Percentiles rank a stretch among this genome's conserved stretches.
phyloP scores from a whole-genome alignment of 306 rosid genomes.

The Dalbergia oliveri region DNA sequence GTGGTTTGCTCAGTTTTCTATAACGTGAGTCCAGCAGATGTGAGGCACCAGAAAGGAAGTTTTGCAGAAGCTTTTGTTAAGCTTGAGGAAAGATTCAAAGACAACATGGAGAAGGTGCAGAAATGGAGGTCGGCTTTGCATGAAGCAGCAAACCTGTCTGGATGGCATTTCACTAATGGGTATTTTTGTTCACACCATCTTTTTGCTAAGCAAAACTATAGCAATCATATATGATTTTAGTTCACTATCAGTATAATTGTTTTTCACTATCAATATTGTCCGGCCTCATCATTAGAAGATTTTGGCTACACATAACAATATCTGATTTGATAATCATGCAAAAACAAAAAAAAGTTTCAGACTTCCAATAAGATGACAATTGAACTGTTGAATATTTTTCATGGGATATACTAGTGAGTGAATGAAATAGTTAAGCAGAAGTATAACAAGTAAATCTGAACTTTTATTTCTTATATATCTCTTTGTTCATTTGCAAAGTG shows the following conservation, averaged over 20 bases:
- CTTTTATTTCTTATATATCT: background rate
- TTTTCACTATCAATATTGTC: background rate
- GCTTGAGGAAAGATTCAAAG: slow-evolving; percentile 47
- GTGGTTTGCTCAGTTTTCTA: slow-evolving; percentile 44
- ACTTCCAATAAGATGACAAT: background rate
- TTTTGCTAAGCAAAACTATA: background rate
- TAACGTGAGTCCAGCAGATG: slow-evolving; percentile 31
- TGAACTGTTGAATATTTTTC: background rate
- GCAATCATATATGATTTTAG: background rate
- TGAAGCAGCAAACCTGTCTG: slow-evolving; percentile 52
- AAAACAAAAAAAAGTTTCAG: background rate
- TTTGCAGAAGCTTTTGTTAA: slow-evolving; percentile 40
- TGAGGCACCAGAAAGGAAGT: slow-evolving; percentile 46
- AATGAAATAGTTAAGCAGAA: no score
- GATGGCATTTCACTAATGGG: slow-evolving; percentile 51
- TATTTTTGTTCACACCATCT: slow-evolving; percentile 2
- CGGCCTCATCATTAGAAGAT: background rate
- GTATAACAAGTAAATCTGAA: no score
- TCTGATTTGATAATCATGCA: background rate
- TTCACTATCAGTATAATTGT: background rate
- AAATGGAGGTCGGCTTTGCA: slow-evolving; percentile 43
- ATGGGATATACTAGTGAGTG: no score
- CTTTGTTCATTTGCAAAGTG: background rate
- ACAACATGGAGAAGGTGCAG: slow-evolving; percentile 40
- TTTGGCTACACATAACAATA: background rate